Evolutionary conservation across 2,329 filamentous ascomycete genomes (phyloP), one percentile per base, ranked within the genome.

Genomic region (Sarocladium oryzae): DNA sequence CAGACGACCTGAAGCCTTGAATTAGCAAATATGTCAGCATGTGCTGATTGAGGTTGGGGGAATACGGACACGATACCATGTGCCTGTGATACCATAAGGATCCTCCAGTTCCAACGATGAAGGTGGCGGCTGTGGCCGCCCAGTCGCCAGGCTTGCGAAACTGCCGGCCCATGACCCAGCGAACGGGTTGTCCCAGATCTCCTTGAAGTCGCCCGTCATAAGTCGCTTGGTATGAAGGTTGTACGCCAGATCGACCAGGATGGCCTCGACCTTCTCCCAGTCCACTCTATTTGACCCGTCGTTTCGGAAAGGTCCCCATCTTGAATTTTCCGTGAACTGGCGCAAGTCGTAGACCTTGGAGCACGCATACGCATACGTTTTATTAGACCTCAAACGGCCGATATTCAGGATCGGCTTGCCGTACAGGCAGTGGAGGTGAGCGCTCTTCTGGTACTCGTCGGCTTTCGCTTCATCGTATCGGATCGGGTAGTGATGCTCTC

Each of bases 231-330:
- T 61, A 35, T 69, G 65, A 49, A 86, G 72, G 61, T 89, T 89
- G 60, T 78, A 74, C 3, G 77, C 78, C 3, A 91, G 65, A 2
- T 85, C 80, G 3, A 90, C 71, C 73, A 89, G 79, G 51, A 89
- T 78, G 8, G 85, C 82, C 65, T 91, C 87, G 10, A 90, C 69
- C 68, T 87, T 88, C 65, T 91, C 86, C 88, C 88, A 92, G 65
- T 92, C 86, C 0, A 88, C 83, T 4, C 67, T 65, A 50, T 74
- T 75, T 2, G 72, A 75, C 1, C 77, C 79, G 60, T 90, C 86
- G 48, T 78, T 70, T 60, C 77, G 69, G 59, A 88, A 91, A 0
- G 88, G 88, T 0, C 88, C 88, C 86, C 87, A 91, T 32, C 73
- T 63, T 1, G 77, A 84, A 23, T 66, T 63, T 2, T 69, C 63